These are phyloP conservation scores for Blastobotrys aristatus DNA, from an alignment of 1,139 yeast species.

Conservation along the genomic window DNA sequence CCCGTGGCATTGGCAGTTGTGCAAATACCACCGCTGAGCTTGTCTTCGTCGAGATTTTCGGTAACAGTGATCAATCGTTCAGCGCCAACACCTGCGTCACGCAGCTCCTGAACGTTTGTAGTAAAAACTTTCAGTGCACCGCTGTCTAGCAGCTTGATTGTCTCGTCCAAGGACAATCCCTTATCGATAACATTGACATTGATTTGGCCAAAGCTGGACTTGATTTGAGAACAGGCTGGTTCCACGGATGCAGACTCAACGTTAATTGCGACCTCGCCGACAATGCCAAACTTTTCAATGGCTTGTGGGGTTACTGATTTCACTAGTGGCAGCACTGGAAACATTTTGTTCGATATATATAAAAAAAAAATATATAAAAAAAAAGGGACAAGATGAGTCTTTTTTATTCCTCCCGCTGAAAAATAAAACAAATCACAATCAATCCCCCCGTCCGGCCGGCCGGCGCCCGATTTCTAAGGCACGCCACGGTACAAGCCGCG, in stretches of 20 bases:
- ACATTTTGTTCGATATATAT: slow-evolving; percentile 11
- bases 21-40: slow-evolving; percentile 9
- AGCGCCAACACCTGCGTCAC: slow-evolving; percentile 14
- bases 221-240: slow-evolving; percentile 5
- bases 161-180: slow-evolving; percentile 11
- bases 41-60: background rate
- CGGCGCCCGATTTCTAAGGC: no score
- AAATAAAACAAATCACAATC: background rate
- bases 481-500: no score
- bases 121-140: slow-evolving; percentile 15
- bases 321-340: slow-evolving; percentile 16
- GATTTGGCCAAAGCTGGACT: slow-evolving; percentile 10
- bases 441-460: no score
- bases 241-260: slow-evolving; percentile 6
- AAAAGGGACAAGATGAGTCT: background rate
- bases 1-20: background rate
- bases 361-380: background rate
- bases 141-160: slow-evolving; percentile 15
- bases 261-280: slow-evolving; percentile 14
- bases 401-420: background rate
- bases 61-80: slow-evolving; percentile 11
- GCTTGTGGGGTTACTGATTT: slow-evolving; percentile 5
- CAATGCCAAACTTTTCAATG: slow-evolving; percentile 10
- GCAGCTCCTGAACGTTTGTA: slow-evolving; percentile 3
- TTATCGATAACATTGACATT: slow-evolving; percentile 11